phyloP scores from a whole-genome alignment of 106 monocot species.

The Acorus calamus region DNA sequence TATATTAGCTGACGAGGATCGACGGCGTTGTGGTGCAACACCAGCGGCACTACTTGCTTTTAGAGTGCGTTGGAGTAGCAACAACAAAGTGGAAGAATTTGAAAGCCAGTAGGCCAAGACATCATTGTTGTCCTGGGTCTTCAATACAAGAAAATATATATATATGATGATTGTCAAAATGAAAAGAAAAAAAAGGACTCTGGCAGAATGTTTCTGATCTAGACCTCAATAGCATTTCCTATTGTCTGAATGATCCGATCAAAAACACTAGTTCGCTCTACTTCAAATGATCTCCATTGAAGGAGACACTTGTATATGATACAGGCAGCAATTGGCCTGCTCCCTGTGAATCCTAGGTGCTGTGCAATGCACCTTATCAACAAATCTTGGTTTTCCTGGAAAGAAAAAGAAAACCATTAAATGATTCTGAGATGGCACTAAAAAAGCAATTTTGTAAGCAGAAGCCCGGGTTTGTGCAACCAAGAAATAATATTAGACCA shows the following conservation, averaged over 20 bases:
- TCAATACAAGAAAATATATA: constrained; percentile 17
- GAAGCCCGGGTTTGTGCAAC: background rate
- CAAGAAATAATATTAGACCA: constrained; percentile 7
- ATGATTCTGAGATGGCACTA: too few species aligned
- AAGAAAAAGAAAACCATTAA: background rate
- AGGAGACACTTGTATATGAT: constrained; percentile 97
- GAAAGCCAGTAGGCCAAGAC: constrained; percentile 97
- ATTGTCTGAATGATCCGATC: constrained; percentile 97
- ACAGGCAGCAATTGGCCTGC: constrained; percentile 84
- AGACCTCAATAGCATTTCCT: constrained; percentile 98
- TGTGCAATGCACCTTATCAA: constrained; percentile 85
- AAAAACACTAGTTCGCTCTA: constrained; percentile 94
- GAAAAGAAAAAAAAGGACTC: background rate
- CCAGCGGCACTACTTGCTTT: constrained; percentile 95
- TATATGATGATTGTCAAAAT: background rate
- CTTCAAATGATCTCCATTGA: constrained; percentile 99
- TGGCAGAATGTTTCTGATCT: background rate
- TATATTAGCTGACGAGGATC: constrained; percentile 74
- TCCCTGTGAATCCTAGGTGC: constrained; percentile 80
- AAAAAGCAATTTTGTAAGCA: too few species aligned
- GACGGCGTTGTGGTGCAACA: constrained; percentile 73
- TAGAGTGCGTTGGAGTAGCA: constrained; percentile 85
- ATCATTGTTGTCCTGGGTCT: constrained; percentile 97
- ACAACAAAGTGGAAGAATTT: constrained; percentile 80
- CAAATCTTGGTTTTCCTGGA: constrained; percentile 92